phyloP scores from a whole-genome alignment of 352 stramenopile genomes.

The Achlya hypogyna region DNA sequence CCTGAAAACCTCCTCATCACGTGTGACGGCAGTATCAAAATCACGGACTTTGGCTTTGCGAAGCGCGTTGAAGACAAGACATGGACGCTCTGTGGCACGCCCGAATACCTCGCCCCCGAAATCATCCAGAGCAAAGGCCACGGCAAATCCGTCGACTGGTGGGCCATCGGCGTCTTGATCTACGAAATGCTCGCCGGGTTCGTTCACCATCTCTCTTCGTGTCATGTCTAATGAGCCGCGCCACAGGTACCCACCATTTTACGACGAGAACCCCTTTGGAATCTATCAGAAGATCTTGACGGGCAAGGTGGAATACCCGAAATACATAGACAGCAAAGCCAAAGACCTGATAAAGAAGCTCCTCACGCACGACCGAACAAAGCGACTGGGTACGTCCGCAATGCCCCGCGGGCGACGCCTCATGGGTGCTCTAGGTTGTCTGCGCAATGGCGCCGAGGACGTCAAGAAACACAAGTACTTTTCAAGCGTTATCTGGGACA shows the following conservation, averaged over 20 bases:
- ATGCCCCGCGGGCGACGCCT: not conserved
- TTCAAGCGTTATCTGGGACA: constrained; percentile 74
- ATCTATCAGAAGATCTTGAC: constrained; percentile 93
- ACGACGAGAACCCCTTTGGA: constrained; percentile 88
- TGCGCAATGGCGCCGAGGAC: constrained; percentile 81
- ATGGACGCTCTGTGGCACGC: constrained; percentile 89
- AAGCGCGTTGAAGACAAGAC: constrained; percentile 87
- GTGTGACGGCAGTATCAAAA: constrained; percentile 81
- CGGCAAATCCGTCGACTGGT: constrained; percentile 88
- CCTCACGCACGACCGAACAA: constrained; percentile 81
- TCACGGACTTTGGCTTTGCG: constrained; percentile 90
- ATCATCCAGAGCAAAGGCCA: constrained; percentile 89
- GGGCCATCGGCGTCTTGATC: constrained; percentile 85
- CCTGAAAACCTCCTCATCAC: constrained; percentile 91
- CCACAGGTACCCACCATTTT: constrained; percentile 65
- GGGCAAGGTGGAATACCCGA: constrained; percentile 84
- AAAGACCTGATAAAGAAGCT: constrained; percentile 90
- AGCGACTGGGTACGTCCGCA: constrained; percentile 60
- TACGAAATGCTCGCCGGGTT: constrained; percentile 89
- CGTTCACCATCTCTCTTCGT: not conserved
- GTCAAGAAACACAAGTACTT: constrained; percentile 93
- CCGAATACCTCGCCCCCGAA: constrained; percentile 89
- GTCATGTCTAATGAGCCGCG: not conserved
- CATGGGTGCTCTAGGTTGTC: constrained; percentile 48
- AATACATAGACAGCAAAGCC: constrained; percentile 83